phyloP scores from a whole-genome alignment of 78 protist genomes.

The Thecamonas trahens region DNA sequence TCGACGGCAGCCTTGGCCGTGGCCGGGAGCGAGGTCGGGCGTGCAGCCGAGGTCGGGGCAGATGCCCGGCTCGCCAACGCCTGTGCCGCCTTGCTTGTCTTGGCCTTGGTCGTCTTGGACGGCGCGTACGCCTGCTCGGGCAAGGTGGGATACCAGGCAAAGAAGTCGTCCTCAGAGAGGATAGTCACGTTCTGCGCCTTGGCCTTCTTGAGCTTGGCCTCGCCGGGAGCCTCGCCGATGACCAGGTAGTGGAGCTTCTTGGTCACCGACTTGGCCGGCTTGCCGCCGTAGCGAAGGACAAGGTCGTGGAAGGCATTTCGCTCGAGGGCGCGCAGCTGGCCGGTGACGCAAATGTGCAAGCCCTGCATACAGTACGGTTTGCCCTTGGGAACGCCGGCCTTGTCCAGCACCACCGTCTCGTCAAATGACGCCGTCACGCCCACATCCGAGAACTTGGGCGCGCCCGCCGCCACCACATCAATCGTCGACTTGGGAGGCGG shows the following conservation, averaged over 20 bases:
- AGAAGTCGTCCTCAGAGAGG: constrained; percentile 57
- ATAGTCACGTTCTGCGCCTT: background rate
- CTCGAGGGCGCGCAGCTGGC: too few species aligned
- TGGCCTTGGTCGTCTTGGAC: background rate
- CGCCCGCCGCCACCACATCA: too few species aligned
- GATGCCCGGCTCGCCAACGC: background rate
- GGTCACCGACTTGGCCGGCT: constrained; percentile 7
- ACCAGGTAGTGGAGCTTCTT: constrained; percentile 17
- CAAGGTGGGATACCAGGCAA: constrained; percentile 13
- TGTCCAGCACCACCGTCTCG: too few species aligned
- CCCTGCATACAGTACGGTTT: too few species aligned
- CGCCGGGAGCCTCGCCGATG: constrained; percentile 48
- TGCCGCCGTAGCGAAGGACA: too few species aligned
- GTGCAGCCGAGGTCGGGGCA: background rate
- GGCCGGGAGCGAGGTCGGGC: background rate
- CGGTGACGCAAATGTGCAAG: too few species aligned
- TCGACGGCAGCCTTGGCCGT: background rate
- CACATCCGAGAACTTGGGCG: too few species aligned
- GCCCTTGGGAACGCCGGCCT: too few species aligned
- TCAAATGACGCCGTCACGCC: too few species aligned
- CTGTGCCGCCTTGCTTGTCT: constrained; percentile 24
- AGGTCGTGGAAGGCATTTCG: too few species aligned
- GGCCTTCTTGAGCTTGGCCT: constrained; percentile 30
- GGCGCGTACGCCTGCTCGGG: background rate
- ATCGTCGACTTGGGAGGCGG: too few species aligned